Evolutionary conservation across 192 early-diverging fungal genomes (phyloP).

Genomic region (Linnemannia elongata): DNA sequence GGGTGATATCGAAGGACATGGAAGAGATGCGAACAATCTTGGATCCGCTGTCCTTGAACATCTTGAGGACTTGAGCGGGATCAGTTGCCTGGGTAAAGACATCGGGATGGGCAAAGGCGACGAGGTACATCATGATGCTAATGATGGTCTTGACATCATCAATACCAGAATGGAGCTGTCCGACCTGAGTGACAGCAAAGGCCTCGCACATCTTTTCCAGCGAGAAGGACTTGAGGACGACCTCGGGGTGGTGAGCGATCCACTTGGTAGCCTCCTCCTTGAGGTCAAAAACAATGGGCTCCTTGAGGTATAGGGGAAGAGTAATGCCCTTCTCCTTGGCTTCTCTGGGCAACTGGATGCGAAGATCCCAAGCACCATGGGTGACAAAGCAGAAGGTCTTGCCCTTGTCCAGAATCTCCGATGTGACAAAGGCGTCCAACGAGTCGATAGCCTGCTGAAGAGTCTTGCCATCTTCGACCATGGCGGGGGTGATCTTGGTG

Average conservation of each 20-base stretch:
- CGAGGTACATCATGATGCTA: slow-evolving; percentile 66
- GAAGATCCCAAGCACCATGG: slow-evolving; percentile 79
- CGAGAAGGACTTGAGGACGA: slow-evolving; percentile 63
- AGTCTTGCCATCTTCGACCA: slow-evolving; percentile 63
- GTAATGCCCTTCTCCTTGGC: slow-evolving; percentile 73
- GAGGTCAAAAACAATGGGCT: slow-evolving; percentile 75
- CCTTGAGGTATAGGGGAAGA: slow-evolving; percentile 69
- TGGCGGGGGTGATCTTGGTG: slow-evolving; percentile 71
- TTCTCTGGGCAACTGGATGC: slow-evolving; percentile 76
- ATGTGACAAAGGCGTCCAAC: slow-evolving; percentile 66
- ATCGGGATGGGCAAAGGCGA: slow-evolving; percentile 63
- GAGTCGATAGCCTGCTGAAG: slow-evolving; percentile 67
- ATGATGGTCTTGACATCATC: slow-evolving; percentile 74
- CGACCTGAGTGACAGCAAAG: slow-evolving; percentile 64
- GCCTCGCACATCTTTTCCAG: slow-evolving; percentile 71
- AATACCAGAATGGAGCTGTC: slow-evolving; percentile 68
- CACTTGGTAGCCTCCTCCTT: slow-evolving; percentile 75
- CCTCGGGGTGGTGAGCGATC: slow-evolving; percentile 72
- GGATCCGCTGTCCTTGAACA: slow-evolving; percentile 75
- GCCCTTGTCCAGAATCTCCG: slow-evolving; percentile 62
- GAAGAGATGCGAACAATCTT: slow-evolving; percentile 75
- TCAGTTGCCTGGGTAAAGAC: slow-evolving; percentile 75
- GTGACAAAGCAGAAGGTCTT: slow-evolving; percentile 78
- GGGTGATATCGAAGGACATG: slow-evolving; percentile 72
- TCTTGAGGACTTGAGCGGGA: slow-evolving; percentile 69